Evolutionary conservation across 169 alveolate genomes (phyloP), one percentile per base, ranked within the genome.

Genomic region (Cyclospora cayetanensis): DNA sequence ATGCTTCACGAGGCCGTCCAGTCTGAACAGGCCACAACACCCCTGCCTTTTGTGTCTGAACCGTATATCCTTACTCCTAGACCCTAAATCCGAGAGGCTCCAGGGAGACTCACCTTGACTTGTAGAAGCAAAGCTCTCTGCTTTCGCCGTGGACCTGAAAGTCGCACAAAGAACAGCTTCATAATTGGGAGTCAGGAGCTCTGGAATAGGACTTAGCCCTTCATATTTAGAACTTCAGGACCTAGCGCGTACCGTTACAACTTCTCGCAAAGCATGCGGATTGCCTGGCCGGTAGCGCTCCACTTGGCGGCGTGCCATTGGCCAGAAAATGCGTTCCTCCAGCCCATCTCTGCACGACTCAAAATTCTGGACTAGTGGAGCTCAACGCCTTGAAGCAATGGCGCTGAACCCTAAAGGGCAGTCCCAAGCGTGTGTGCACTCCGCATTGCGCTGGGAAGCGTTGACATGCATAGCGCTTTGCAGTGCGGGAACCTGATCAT

Each of bases 1-100:
- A 22, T 82, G 90, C 27, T 53, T 52, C 5, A 82, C 20, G n/a
- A 82, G 77, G 11, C 90, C 90, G 35, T 82, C 90, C 39, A 82
- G 77, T 42, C 90, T 79, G 70, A n/a, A 50, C 25, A 4, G 29
- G 5, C n/a, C n/a, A 12, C 60, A 46, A 22, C 20, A 15, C 60
- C 2, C 60, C 60, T 15, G 20, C 11, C 60, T 22, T 22, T 46
- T 0, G 20, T 15, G 25, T 22, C 3, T 46, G 20, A 46, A 46
- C 60, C 60, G 25, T 46, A 46, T 15, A 46, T 22, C 60, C 60
- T 46, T 15, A 46, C 11, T 1, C 1, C 60, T 46, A 46, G 20
- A 46, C 60, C 60, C 60, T 60, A 18, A 25, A 50, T 18, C 60
- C 18, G 25, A 50, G 18, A 50, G 60, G 25, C 60, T 1, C 3